phyloP scores from a whole-genome alignment of 768 basidiomycete species.

The Boletus barrowsii region DNA sequence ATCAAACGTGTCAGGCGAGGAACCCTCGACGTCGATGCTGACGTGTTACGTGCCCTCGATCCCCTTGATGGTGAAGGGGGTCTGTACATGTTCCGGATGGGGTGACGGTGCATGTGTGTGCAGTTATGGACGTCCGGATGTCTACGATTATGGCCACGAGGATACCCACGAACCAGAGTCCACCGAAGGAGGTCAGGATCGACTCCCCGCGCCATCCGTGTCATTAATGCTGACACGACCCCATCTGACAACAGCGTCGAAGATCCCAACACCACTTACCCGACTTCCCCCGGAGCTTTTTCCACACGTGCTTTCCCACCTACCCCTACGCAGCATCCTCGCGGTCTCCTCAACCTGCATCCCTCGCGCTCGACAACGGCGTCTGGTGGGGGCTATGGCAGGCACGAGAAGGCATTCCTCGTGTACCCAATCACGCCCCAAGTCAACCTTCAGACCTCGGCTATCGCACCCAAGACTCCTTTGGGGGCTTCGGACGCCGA shows the following conservation, averaged over 20 bases:
- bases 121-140: constrained; percentile 28
- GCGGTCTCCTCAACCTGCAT: constrained; percentile 53
- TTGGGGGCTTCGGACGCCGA: constrained; percentile 23
- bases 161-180: constrained; percentile 18
- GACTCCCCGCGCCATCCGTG: not conserved
- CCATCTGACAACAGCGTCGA: constrained; percentile 4
- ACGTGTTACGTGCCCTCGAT: constrained; percentile 53
- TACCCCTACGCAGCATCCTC: constrained; percentile 52
- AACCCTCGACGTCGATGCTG: constrained; percentile 18
- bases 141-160: constrained; percentile 12
- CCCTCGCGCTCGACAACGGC: constrained; percentile 65
- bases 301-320: constrained; percentile 63
- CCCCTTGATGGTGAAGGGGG: constrained; percentile 88
- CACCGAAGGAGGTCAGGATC: constrained; percentile 22
- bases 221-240: constrained; percentile 4
- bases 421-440: constrained; percentile 19
- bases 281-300: constrained; percentile 77
- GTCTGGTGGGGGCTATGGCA: constrained; percentile 76
- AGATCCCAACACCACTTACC: constrained; percentile 45
- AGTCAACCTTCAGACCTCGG: constrained; percentile 8
- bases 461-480: constrained; percentile 19
- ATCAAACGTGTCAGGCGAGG: constrained; percentile 36
- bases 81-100: constrained; percentile 27
- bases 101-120: constrained; percentile 30
- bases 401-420: constrained; percentile 30